Evolutionary conservation across 169 alveolate species (phyloP).

Genomic region (Plasmodium berghei): DNA sequence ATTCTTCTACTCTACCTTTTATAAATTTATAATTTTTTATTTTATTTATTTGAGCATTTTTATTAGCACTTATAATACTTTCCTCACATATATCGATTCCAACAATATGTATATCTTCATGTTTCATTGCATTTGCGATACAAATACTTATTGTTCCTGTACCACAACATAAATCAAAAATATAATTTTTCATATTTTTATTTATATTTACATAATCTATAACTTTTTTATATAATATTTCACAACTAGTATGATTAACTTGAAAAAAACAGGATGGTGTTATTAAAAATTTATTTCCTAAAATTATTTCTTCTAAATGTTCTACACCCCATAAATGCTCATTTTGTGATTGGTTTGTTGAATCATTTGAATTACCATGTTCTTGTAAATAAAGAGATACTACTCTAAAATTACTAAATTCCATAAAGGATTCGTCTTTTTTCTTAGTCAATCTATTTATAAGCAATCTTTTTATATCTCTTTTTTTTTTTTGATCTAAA

Average conservation of each 20-base stretch:
- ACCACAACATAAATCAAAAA: conserved; percentile 77
- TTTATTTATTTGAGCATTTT: conserved; percentile 70
- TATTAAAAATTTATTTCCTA: conserved; percentile 60
- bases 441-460: conserved; percentile 66
- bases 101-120: conserved; percentile 30
- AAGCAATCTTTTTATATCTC: conserved; percentile 61
- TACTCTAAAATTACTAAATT: conserved; percentile 46
- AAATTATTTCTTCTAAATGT: conserved; percentile 55
- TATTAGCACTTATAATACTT: conserved; percentile 72
- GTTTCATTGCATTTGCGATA: conserved; percentile 55
- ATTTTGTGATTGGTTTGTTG: conserved; percentile 52
- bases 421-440: conserved; percentile 49
- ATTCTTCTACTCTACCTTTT: conserved; percentile 74
- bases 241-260: conserved; percentile 72
- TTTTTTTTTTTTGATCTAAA: conserved; percentile 63
- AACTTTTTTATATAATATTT: conserved; percentile 58
- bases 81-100: conserved; percentile 76
- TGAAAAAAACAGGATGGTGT: conserved; percentile 78
- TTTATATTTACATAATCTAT: conserved; percentile 54
- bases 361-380: conserved; percentile 70
- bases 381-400: conserved; percentile 68
- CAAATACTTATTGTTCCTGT: conserved; percentile 76
- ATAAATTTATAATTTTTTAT: conserved; percentile 73
- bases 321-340: conserved; percentile 77
- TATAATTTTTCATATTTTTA: conserved; percentile 39